Percentiles rank a stretch among this genome's conserved stretches.
Evolutionary conservation across 768 basidiomycete species (phyloP).

Genomic region (Tubosaeta sp.): DNA sequence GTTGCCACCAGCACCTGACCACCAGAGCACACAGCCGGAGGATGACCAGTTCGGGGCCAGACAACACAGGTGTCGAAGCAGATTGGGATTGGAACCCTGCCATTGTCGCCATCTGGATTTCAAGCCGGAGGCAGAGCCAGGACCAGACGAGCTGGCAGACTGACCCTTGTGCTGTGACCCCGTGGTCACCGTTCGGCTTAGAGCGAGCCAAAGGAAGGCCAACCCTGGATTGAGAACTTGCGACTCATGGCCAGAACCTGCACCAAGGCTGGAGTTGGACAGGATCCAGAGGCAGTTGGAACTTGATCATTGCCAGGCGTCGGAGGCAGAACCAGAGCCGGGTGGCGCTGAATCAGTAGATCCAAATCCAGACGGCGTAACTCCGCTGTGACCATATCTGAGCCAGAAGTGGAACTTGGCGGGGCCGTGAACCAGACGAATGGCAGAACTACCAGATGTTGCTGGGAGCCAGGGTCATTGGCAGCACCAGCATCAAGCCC

Average conservation of each 20-base stretch:
- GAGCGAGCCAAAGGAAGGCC: too few species aligned
- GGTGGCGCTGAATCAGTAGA: not conserved
- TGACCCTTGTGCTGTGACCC: too few species aligned
- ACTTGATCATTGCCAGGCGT: not conserved
- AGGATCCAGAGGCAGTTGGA: not conserved
- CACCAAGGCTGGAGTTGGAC: not conserved
- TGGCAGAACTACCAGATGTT: not conserved
- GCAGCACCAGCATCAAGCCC: not conserved
- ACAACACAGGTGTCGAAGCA: too few species aligned
- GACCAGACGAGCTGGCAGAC: not conserved
- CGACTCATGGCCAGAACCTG: not conserved
- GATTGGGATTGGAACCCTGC: too few species aligned
- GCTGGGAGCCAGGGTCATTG: not conserved
- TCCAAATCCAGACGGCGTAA: not conserved
- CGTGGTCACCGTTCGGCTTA: too few species aligned
- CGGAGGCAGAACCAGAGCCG: not conserved
- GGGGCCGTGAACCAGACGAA: too few species aligned
- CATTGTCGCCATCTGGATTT: too few species aligned
- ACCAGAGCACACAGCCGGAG: too few species aligned
- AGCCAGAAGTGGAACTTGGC: too few species aligned
- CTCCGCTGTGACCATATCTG: not conserved
- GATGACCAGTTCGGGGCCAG: too few species aligned
- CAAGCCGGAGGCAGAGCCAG: not conserved
- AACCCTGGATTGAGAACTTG: too few species aligned
- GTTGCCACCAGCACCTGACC: too few species aligned